These are phyloP conservation scores for Paracoccidioides brasiliensis DNA, from an alignment of 2,329 filamentous ascomycete species.

Conservation along the genomic window DNA sequence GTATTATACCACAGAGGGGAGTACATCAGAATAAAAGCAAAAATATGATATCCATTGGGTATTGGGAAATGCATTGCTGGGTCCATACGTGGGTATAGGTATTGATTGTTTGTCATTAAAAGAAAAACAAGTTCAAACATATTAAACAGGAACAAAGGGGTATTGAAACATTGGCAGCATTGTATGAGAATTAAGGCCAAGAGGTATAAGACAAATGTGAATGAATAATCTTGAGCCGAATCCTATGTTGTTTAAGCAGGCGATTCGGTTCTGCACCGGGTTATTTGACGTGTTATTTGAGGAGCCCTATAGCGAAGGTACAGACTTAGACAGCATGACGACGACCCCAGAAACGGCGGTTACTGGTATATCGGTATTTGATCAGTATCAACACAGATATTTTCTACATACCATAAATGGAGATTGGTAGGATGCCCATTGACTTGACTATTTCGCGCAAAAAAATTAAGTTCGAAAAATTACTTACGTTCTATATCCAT, in stretches of 20 bases:
- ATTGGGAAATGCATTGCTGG: no score
- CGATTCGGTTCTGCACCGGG: not conserved
- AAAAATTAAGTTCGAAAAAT: conserved; percentile 16
- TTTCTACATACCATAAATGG: not conserved
- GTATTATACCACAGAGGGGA: no score
- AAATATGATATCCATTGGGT: no score
- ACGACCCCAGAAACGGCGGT: conserved; percentile 22
- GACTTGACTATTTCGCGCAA: conserved; percentile 15
- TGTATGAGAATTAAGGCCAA: not conserved
- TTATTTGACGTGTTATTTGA: conserved; percentile 3
- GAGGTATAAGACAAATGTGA: not conserved
- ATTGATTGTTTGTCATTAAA: no score
- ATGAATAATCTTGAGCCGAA: not conserved
- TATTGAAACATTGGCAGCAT: not conserved
- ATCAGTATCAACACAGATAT: not conserved
- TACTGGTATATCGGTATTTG: not conserved
- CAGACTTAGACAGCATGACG: conserved; percentile 23
- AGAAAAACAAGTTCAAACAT: no score
- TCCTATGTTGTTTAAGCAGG: not conserved
- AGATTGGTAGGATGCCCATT: not conserved
- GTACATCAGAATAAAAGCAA: no score
- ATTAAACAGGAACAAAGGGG: not conserved
- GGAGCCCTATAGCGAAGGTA: not conserved
- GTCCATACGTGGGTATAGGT: no score
- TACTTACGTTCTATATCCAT: conserved; percentile 4